These are phyloP conservation scores for Schrenkiella parvula DNA, from an alignment of 345 rosid genomes.

Conservation along the genomic window DNA sequence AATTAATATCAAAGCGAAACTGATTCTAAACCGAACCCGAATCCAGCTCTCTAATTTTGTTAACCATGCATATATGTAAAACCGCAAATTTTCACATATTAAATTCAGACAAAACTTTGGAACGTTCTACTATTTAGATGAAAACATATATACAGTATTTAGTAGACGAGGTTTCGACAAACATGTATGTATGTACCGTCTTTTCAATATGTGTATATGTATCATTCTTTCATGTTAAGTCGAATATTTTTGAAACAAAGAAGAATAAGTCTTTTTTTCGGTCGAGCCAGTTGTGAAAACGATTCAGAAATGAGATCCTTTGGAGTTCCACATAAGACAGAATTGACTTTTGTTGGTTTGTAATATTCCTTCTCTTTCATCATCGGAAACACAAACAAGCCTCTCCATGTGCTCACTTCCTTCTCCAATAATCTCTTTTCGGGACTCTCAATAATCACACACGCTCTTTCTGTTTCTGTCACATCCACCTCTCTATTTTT, in stretches of 20 bases:
- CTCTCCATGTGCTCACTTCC: constrained; percentile 35
- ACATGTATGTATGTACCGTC: background rate
- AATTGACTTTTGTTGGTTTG: constrained; percentile 37
- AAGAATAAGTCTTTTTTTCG: background rate
- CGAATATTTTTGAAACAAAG: no score
- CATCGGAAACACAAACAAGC: constrained; percentile 32
- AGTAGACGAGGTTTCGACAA: background rate
- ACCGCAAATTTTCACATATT: background rate
- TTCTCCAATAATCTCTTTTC: constrained; percentile 32
- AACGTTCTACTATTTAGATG: no score
- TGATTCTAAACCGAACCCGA: background rate
- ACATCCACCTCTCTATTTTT: constrained; percentile 10
- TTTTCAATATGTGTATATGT: background rate
- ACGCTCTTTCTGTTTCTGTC: constrained; percentile 34
- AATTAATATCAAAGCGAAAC: background rate
- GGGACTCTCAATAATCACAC: constrained; percentile 34
- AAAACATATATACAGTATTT: no score
- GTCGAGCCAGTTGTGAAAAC: constrained; percentile 8
- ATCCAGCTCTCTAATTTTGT: background rate
- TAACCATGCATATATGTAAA: background rate
- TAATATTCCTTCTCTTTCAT: constrained; percentile 26
- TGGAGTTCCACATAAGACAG: constrained; percentile 27
- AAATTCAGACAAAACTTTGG: background rate
- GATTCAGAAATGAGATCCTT: constrained; percentile 9
- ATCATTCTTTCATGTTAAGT: background rate